phyloP scores from a whole-genome alignment of 1,284 basidiomycete species.

The Anthracocystis setariae region DNA sequence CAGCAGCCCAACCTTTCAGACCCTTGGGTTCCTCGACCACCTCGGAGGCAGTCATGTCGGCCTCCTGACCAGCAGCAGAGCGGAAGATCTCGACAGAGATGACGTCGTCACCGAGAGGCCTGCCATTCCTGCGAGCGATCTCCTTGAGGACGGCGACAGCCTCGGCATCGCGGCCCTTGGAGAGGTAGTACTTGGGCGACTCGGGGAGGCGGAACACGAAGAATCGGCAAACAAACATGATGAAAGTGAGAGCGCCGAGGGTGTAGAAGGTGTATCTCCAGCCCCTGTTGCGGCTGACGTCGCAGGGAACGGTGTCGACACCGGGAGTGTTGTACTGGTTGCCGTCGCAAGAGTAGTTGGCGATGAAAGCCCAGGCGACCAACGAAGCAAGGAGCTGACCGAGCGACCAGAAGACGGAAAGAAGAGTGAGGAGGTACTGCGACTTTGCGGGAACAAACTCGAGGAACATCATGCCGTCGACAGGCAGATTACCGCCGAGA shows the following conservation, averaged over 20 bases:
- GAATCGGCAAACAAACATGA: slow-evolving; percentile 62
- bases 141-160: slow-evolving; percentile 61
- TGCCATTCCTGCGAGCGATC: slow-evolving; percentile 62
- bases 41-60: slow-evolving; percentile 36
- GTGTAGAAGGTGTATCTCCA: slow-evolving; percentile 66
- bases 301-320: slow-evolving; percentile 38
- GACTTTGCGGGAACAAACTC: slow-evolving; percentile 64
- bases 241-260: slow-evolving; percentile 61
- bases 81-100: slow-evolving; percentile 64
- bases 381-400: slow-evolving; percentile 64
- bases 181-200: slow-evolving; percentile 66
- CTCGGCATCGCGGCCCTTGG: slow-evolving; percentile 66
- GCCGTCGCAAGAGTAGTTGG: slow-evolving; percentile 60
- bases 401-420: slow-evolving; percentile 67
- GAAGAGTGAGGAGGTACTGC: slow-evolving; percentile 63
- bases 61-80: slow-evolving; percentile 64
- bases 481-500: slow-evolving; percentile 65
- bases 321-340: slow-evolving; percentile 44
- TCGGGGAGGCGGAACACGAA: slow-evolving; percentile 65
- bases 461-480: slow-evolving; percentile 67
- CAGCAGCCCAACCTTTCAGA: slow-evolving; percentile 16
- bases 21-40: slow-evolving; percentile 28
- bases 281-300: slow-evolving; percentile 54
- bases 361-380: slow-evolving; percentile 65
- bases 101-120: slow-evolving; percentile 56